Evolutionary conservation across 2,329 filamentous ascomycete genomes (phyloP).

Genomic region (Ophiocordyceps robertsii): DNA sequence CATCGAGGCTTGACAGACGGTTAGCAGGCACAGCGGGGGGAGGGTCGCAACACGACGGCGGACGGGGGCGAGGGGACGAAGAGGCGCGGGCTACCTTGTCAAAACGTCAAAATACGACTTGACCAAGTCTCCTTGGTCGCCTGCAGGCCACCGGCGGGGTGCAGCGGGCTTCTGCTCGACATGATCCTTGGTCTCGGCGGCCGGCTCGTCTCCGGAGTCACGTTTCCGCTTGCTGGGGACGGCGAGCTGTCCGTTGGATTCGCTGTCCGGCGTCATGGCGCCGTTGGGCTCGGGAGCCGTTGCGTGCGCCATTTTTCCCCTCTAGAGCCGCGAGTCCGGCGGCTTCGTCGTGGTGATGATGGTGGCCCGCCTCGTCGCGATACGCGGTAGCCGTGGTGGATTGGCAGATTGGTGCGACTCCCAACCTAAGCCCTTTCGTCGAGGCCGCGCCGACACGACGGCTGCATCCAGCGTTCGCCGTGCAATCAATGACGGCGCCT

Average conservation of each 20-base stretch:
- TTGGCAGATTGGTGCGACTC: conserved; percentile 24
- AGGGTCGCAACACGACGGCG: not conserved
- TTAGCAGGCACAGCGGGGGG: conserved; percentile 3
- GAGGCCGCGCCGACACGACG: conserved; percentile 17
- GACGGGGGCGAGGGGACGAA: not conserved
- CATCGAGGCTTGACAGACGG: conserved; percentile 34
- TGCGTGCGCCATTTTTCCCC: conserved; percentile 25
- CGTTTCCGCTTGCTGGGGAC: conserved; percentile 44
- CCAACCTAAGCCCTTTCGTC: conserved; percentile 23
- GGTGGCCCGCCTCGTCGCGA: conserved; percentile 24
- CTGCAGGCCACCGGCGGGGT: conserved; percentile 11
- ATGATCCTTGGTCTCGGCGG: conserved; percentile 10
- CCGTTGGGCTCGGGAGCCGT: conserved; percentile 26
- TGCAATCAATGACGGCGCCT: conserved; percentile 13
- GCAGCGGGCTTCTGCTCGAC: conserved; percentile 11
- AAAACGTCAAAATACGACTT: conserved; percentile 23
- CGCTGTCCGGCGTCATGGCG: conserved; percentile 20
- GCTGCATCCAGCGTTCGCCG: conserved; percentile 17
- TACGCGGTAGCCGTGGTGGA: conserved; percentile 20
- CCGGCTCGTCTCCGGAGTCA: conserved; percentile 27
- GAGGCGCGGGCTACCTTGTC: conserved; percentile 17
- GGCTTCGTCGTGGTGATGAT: conserved; percentile 7
- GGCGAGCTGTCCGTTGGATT: conserved; percentile 15
- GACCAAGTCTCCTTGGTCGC: conserved; percentile 21
- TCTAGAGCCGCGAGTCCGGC: conserved; percentile 9